Conservation (phyloP, 768 basidiomycete genomes). For the Arthromyces matolae region DNA sequence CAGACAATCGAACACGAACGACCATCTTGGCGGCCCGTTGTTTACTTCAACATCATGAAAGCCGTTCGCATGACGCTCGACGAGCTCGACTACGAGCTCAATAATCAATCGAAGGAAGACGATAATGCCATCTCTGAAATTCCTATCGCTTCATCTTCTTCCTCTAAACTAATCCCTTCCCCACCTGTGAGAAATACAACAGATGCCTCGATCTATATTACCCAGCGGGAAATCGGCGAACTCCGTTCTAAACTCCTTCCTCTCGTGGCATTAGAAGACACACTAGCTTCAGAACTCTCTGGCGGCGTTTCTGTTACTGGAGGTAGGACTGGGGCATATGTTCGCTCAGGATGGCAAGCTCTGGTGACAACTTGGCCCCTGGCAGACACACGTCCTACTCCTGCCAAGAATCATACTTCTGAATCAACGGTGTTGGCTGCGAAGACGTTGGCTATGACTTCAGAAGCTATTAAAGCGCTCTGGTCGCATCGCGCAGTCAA, state of each 20-base stretch:
- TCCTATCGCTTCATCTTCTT: constrained; percentile 16
- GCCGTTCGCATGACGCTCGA: constrained; percentile 72
- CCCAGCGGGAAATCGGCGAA: constrained; percentile 39
- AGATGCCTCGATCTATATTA: not conserved
- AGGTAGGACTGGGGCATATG: constrained; percentile 59
- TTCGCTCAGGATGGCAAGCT: constrained; percentile 72
- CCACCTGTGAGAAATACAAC: not conserved
- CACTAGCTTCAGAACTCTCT: constrained; percentile 64
- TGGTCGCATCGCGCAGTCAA: constrained; percentile 71
- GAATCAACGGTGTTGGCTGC: constrained; percentile 52
- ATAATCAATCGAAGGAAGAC: constrained; percentile 17
- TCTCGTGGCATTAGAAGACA: constrained; percentile 62
- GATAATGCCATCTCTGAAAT: constrained; percentile 18
- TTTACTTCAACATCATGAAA: constrained; percentile 82
- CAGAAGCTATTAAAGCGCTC: constrained; percentile 54
- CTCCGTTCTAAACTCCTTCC: constrained; percentile 58
- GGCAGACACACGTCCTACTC: constrained; percentile 33
- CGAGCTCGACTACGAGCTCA: constrained; percentile 61
- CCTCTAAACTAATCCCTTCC: constrained; percentile 8
- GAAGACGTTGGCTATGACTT: constrained; percentile 45
- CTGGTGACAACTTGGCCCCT: constrained; percentile 45
- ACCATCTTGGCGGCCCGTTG: constrained; percentile 72
- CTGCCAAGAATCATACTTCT: constrained; percentile 26
- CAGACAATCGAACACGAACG: constrained; percentile 66
- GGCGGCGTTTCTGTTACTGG: constrained; percentile 60